Evolutionary conservation across 2,329 filamentous ascomycete genomes (phyloP).

Genomic region (Pseudogymnoascus sp.): DNA sequence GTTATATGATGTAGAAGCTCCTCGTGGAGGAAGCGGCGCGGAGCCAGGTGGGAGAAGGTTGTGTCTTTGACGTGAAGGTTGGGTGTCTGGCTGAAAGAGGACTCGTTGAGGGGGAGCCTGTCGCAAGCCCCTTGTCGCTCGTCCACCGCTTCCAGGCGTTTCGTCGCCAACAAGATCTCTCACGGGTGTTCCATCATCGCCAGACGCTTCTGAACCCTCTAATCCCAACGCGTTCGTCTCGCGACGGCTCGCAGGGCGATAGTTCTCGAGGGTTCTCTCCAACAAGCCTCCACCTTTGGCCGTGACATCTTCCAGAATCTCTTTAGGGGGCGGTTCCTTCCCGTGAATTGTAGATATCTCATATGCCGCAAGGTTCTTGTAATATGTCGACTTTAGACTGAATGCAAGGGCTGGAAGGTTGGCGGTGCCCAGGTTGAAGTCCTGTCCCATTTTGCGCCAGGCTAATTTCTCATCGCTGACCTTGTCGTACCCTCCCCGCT

Average conservation of each 20-base stretch:
- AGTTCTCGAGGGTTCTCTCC: slow-evolving; percentile 73
- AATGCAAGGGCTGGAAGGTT: slow-evolving; percentile 82
- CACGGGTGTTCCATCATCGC: slow-evolving; percentile 52
- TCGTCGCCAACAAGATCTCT: slow-evolving; percentile 46
- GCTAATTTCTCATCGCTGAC: slow-evolving; percentile 77
- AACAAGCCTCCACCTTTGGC: slow-evolving; percentile 78
- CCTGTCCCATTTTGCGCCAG: slow-evolving; percentile 69
- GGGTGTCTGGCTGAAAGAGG: slow-evolving; percentile 76
- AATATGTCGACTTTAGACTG: slow-evolving; percentile 79
- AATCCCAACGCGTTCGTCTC: slow-evolving; percentile 42
- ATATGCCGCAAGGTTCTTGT: slow-evolving; percentile 81
- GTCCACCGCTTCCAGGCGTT: slow-evolving; percentile 44
- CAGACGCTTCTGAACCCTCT: slow-evolving; percentile 52
- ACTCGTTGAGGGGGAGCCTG: slow-evolving; percentile 80
- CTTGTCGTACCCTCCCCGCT: slow-evolving; percentile 77
- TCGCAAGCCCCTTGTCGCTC: slow-evolving; percentile 59
- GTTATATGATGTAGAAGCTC: slow-evolving; percentile 39
- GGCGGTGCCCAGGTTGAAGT: slow-evolving; percentile 66
- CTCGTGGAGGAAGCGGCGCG: slow-evolving; percentile 23
- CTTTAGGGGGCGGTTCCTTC: slow-evolving; percentile 76
- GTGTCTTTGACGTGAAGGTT: slow-evolving; percentile 55
- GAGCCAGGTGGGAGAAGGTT: slow-evolving; percentile 39
- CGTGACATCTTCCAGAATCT: slow-evolving; percentile 71
- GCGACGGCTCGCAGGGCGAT: slow-evolving; percentile 41
- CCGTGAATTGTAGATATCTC: slow-evolving; percentile 74